phyloP scores from a whole-genome alignment of 2,329 filamentous ascomycete genomes.

The Aspergillus oerlinghausenensis region DNA sequence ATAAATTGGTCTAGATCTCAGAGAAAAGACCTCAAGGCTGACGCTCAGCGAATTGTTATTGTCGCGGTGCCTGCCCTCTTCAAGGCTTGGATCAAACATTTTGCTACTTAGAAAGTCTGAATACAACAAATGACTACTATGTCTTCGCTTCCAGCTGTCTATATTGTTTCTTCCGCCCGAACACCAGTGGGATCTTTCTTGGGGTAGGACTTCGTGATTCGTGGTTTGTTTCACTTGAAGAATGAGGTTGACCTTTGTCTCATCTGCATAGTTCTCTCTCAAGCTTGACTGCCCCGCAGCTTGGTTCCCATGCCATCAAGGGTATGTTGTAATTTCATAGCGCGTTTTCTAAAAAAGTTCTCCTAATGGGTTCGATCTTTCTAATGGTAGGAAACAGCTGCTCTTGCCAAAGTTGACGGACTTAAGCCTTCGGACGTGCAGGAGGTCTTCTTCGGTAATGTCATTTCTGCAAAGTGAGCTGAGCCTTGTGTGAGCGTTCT shows the following conservation, averaged over 20 bases:
- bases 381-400: conserved; percentile 45
- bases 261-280: conserved; percentile 67
- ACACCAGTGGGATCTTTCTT: conserved; percentile 94
- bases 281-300: conserved; percentile 76
- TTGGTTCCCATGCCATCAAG: conserved; percentile 91
- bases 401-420: conserved; percentile 77
- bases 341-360: background rate
- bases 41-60: background rate
- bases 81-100: background rate
- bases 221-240: conserved; percentile 4
- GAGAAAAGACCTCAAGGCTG: background rate
- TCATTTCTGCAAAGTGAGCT: conserved; percentile 85
- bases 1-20: background rate
- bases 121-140: conserved; percentile 52
- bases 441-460: conserved; percentile 98
- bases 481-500: conserved; percentile 1
- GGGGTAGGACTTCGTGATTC: conserved; percentile 56
- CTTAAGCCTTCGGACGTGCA: conserved; percentile 87
- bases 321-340: conserved; percentile 48
- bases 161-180: conserved; percentile 88
- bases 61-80: background rate
- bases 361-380: background rate
- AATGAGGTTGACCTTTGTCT: conserved; percentile 10
- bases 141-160: conserved; percentile 79
- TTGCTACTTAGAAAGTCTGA: background rate